These are phyloP conservation scores for Spergularia azorica DNA, from an alignment of 179 eudicot species.

Conservation along the genomic window DNA sequence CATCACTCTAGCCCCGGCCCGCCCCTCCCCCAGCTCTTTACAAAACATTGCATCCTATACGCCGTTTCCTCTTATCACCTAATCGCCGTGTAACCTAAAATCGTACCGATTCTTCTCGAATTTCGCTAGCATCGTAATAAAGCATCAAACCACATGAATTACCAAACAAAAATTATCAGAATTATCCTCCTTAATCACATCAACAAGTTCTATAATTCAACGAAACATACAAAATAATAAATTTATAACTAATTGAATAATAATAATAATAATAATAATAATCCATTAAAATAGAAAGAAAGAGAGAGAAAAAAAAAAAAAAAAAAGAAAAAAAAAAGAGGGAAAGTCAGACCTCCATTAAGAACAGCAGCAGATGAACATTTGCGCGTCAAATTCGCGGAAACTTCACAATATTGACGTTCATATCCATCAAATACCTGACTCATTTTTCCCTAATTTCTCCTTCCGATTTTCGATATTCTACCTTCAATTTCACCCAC, in stretches of 20 bases:
- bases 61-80: neutral
- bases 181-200: neutral
- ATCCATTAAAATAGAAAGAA: too few relatives aligned
- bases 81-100: neutral
- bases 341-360: constrained; percentile 43
- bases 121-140: neutral
- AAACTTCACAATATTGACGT: constrained; percentile 45
- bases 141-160: neutral
- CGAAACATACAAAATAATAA: too few relatives aligned
- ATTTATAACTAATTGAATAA: too few relatives aligned
- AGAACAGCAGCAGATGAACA: constrained; percentile 42
- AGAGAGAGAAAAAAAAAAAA: too few relatives aligned
- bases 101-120: neutral
- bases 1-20: neutral
- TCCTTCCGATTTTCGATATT: too few relatives aligned
- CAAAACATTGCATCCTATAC: too few relatives aligned
- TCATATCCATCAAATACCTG: constrained; percentile 41
- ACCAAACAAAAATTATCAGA: neutral
- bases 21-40: too few relatives aligned
- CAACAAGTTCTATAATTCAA: neutral
- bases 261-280: too few relatives aligned
- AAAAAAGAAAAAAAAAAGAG: neutral
- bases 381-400: constrained; percentile 47
- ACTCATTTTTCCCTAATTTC: constrained; percentile 30
- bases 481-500: too few relatives aligned